Evolutionary conservation across 139 green algal species (phyloP), one percentile per base, ranked within the genome.

Genomic region (Chlorella vulgaris): DNA sequence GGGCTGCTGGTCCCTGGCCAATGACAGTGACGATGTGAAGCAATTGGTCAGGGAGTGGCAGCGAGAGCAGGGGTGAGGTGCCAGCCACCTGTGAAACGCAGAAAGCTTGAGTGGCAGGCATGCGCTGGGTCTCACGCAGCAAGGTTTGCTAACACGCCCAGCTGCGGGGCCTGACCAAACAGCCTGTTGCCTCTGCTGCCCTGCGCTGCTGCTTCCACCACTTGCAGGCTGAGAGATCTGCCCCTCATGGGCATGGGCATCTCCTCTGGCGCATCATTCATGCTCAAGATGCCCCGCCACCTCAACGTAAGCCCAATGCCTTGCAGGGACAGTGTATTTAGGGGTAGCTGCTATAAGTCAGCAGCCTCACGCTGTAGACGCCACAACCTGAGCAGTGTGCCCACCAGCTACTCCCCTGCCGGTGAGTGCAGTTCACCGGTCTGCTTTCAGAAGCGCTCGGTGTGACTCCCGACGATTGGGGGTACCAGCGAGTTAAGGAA

Each of bases 191-290:
- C 2, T 28, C 62, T 7, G 10, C 55, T 63, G 5, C 24, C 62
- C 29, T 15, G 31, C 29, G 15, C 65, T 7, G 15, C 7, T 35
- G 36, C 38, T 22, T 8, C 26, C 60, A 67, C n/a, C 35, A 5
- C 7, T 28, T 58, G 7, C 68, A 75, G 68, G 53, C 36, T 79
- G 73, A 13, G n/a, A 3, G 51, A 36, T 24, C 51, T 79, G 53
- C 73, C 73, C 26, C 33, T 79, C 19, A 68, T 55, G 21, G 73
- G 33, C 26, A 60, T 63, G 33, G 73, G 73, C 73, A 68, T 68
- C 73, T 79, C 73, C 38, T 67, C 73, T 38, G 73, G 73, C 36
- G 58, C 51, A 22, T 67, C 73, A 24, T 79, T 79, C 36, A 15
- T 43, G 29, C 51, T 79, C 8, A 79, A 79, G 73, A 50, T 79